phyloP scores from a whole-genome alignment of 139 green algal species.

The Edaphochlamys debaryana region DNA sequence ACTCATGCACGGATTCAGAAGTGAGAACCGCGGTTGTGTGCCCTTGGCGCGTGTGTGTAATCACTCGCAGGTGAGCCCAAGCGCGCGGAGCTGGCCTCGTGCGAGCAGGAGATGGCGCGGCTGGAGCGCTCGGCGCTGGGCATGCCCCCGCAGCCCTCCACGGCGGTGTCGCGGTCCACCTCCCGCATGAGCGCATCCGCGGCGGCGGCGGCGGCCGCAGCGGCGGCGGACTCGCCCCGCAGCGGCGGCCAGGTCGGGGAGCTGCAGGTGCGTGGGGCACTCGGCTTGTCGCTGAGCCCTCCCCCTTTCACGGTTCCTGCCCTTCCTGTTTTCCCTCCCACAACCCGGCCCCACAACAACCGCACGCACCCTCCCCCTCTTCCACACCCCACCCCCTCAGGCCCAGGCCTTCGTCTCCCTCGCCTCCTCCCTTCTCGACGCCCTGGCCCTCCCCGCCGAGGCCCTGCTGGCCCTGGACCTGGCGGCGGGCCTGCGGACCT shows the following conservation, averaged over 20 bases:
- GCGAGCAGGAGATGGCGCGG: slow-evolving; percentile 39
- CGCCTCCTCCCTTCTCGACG: slow-evolving; percentile 11
- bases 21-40: too few species aligned
- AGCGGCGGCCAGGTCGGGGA: neutral
- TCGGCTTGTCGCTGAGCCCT: neutral
- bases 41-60: too few species aligned
- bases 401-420: slow-evolving; percentile 31
- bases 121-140: slow-evolving; percentile 10
- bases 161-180: too few species aligned
- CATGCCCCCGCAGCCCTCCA: too few species aligned
- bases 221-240: neutral
- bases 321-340: neutral
- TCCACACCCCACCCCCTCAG: too few species aligned
- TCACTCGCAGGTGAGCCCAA: slow-evolving; percentile 35
- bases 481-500: slow-evolving; percentile 22
- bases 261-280: neutral
- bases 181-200: neutral
- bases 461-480: slow-evolving; percentile 11
- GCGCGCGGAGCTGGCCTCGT: slow-evolving; percentile 4
- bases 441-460: slow-evolving; percentile 17
- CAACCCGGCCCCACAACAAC: neutral
- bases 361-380: neutral
- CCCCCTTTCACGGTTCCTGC: too few species aligned
- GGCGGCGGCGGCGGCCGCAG: neutral
- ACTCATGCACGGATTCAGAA: too few species aligned